Base-by-base conservation (phyloP, 2,329 filamentous ascomycete species). In the Tolypocladium tundrense region DNA sequence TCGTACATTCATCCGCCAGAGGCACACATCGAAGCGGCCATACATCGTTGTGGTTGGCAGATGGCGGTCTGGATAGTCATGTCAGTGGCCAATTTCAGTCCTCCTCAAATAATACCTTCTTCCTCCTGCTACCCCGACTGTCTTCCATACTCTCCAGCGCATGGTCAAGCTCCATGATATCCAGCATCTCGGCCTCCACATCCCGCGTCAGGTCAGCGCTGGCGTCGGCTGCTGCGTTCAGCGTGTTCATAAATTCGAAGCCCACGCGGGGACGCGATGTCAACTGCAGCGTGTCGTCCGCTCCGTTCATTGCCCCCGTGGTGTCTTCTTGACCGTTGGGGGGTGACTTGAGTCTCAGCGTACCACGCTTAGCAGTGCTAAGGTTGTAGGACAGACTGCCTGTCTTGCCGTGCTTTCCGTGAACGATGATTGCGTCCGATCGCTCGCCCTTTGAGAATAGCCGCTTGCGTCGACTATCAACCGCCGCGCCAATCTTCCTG, bases 121-220 rank as follows among this genome's bases (percentile, higher is more conserved):
- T 81, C 57, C 74, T 75, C 53, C 77, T 78, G 57, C 72, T 73
- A 40, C 74, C 75, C 52, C 77, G 72, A 40, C 75, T 75, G 43
- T 69, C 73, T 57, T 84, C 79, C 79, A 87, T 74, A 54, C 72
- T 75, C 53, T 82, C 77, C 56, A 87, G 69, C 54, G 79, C 80
- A 59, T 81, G 78, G 63, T 87, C 84, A 65, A 87, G 85, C 63
- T 84, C 83, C 77, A 85, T 81, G 51, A 87, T 83, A 66, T 86
- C 83, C 63, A 87, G 73, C 75, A 85, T 80, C 69, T 85, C 82
- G 37, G 77, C 75, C 65, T 85, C 82, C 14, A 84, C 75, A 58
- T 85, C 77, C 39, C 82, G 73, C 33, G 73, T 76, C n/a, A 77
- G 72, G 55, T 81, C 78, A 40, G 78, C 75, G 27, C 73, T 72